These are phyloP conservation scores for Fereydounia khargensis DNA, from an alignment of 1,284 basidiomycete genomes.

Conservation along the genomic window DNA sequence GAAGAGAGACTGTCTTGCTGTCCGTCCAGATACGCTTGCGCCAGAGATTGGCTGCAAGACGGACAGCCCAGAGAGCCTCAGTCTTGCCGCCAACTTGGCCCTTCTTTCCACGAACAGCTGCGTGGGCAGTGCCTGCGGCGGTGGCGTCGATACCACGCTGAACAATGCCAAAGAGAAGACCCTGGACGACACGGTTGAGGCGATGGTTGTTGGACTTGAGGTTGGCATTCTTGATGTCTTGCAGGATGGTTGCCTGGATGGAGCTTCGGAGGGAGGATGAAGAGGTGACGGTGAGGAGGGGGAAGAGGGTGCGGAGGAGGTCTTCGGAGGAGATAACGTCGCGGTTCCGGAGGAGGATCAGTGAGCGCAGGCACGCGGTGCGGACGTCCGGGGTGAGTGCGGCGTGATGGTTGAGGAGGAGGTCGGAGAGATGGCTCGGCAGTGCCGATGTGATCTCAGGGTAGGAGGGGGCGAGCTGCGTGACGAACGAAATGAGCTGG, in stretches of 20 bases:
- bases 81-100: constrained; percentile 60
- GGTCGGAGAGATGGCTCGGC: constrained; percentile 40
- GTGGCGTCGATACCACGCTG: constrained; percentile 71
- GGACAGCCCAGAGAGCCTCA: constrained; percentile 97
- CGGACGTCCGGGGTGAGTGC: constrained; percentile 48
- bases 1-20: constrained; percentile 87
- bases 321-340: constrained; percentile 86
- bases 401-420: constrained; percentile 51
- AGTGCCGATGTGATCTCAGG: constrained; percentile 45
- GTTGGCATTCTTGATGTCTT: constrained; percentile 91
- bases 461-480: constrained; percentile 64
- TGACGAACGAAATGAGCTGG: constrained; percentile 45
- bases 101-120: constrained; percentile 51
- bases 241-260: constrained; percentile 92
- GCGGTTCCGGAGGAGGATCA: constrained; percentile 83
- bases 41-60: constrained; percentile 92
- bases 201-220: constrained; percentile 86
- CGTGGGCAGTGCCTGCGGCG: constrained; percentile 4
- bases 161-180: constrained; percentile 92
- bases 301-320: constrained; percentile 88
- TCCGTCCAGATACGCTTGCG: constrained; percentile 91
- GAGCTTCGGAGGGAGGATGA: constrained; percentile 78
- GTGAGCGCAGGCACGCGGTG: constrained; percentile 31
- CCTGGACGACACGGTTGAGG: constrained; percentile 92
- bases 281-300: constrained; percentile 78